Conservation (phyloP, 192 early-diverging fungal species). For the Pilaira anomala region DNA sequence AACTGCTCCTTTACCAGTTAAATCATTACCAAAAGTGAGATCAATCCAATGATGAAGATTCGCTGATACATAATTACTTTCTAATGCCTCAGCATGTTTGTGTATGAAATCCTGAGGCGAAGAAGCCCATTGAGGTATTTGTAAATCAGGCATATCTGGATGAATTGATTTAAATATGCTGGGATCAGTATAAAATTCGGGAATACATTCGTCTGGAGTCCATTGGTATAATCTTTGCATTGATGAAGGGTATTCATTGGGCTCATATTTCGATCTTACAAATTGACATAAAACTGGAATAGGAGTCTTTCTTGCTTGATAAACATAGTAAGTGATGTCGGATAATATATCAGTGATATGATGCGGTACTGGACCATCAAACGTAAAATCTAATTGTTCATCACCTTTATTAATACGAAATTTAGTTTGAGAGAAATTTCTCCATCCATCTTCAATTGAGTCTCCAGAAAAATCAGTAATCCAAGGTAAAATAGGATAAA, state of each 20-base stretch:
- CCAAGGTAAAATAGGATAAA: constrained; percentile 71
- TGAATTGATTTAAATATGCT: constrained; percentile 62
- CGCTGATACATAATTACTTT: constrained; percentile 71
- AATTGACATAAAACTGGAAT: constrained; percentile 62
- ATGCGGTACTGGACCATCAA: constrained; percentile 62
- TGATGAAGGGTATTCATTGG: constrained; percentile 64
- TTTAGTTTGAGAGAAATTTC: constrained; percentile 63
- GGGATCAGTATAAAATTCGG: constrained; percentile 68
- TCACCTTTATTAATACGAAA: constrained; percentile 68
- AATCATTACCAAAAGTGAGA: constrained; percentile 83
- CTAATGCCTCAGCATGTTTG: constrained; percentile 74
- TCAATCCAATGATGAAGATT: constrained; percentile 87
- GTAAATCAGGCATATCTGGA: constrained; percentile 57
- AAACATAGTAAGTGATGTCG: constrained; percentile 69
- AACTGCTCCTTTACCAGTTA: constrained; percentile 70
- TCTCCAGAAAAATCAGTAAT: constrained; percentile 63
- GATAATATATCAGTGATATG: constrained; percentile 68
- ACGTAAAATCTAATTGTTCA: constrained; percentile 67
- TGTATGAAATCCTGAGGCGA: constrained; percentile 79
- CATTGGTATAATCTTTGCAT: constrained; percentile 61
- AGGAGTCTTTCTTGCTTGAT: constrained; percentile 60
- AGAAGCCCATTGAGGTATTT: constrained; percentile 64
- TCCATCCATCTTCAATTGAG: constrained; percentile 44
- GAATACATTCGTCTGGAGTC: constrained; percentile 75
- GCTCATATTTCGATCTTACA: constrained; percentile 65